Percentiles rank a stretch among this genome's conserved stretches.
These are phyloP conservation scores for Lentinula edodes DNA, from an alignment of 768 basidiomycete species.

Conservation along the genomic window DNA sequence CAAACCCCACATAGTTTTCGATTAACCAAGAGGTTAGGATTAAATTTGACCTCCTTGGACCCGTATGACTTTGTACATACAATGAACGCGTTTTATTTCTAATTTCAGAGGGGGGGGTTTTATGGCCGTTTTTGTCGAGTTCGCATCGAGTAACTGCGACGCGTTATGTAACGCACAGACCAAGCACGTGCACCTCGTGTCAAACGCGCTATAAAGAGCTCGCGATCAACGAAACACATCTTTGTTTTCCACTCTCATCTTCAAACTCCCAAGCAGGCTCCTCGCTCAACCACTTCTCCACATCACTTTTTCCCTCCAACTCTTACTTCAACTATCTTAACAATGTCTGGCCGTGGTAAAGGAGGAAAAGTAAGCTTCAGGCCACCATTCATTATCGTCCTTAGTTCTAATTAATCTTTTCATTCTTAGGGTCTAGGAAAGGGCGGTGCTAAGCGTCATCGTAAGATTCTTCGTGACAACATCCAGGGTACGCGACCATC, in stretches of 20 bases:
- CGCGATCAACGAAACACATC: not conserved
- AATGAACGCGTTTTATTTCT: too few relatives aligned
- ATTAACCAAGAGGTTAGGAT: too few relatives aligned
- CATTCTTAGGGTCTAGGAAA: slow-evolving; percentile 5
- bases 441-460: slow-evolving; percentile 7
- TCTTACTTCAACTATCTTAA: not conserved
- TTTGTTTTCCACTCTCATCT: not conserved
- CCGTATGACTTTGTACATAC: too few relatives aligned
- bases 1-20: too few relatives aligned
- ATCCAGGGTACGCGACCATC: not conserved
- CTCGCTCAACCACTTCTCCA: not conserved
- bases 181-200: not conserved
- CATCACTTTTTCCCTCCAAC: not conserved
- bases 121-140: too few relatives aligned
- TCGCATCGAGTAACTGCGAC: not conserved
- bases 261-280: not conserved
- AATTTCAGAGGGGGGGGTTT: too few relatives aligned
- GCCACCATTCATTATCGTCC: not conserved
- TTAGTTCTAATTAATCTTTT: not conserved
- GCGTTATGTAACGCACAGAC: not conserved
- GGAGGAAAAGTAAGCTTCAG: slow-evolving; percentile 1
- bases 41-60: too few relatives aligned
- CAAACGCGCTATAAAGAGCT: not conserved
- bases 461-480: slow-evolving; percentile 9
- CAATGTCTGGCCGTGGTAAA: slow-evolving; percentile 7